These are phyloP conservation scores for Pholiota conissans DNA, from an alignment of 768 basidiomycete genomes.

Conservation along the genomic window DNA sequence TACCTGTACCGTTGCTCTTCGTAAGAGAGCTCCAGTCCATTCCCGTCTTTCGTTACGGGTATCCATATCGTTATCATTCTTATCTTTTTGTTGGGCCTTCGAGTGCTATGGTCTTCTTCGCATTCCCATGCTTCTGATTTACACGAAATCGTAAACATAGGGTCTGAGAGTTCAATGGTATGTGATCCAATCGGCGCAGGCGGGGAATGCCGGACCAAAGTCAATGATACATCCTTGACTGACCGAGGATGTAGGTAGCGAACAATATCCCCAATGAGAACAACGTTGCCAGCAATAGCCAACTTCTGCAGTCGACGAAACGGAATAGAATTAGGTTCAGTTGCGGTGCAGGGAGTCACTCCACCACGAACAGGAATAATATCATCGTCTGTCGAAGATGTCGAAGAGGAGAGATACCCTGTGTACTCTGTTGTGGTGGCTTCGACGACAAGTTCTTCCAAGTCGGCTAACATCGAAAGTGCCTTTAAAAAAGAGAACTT, in stretches of 20 bases:
- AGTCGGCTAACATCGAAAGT: background rate
- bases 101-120: no score
- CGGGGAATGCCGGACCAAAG: background rate
- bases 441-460: slow-evolving; percentile 7
- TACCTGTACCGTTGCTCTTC: no score
- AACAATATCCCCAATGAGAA: background rate
- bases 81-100: no score
- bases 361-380: no score
- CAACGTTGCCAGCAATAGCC: background rate
- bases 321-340: background rate
- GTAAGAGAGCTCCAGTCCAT: no score
- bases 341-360: no score
- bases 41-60: no score
- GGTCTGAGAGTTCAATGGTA: background rate
- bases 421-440: background rate
- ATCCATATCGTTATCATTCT: no score
- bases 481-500: slow-evolving; percentile 4
- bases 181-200: background rate
- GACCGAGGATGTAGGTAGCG: background rate
- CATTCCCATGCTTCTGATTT: no score
- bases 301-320: background rate
- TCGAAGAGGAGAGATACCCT: no score
- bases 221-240: background rate
- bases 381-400: no score
- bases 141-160: background rate